Evolutionary conservation across 345 rosid species (phyloP).

Genomic region (Geranium rotundifolium): DNA sequence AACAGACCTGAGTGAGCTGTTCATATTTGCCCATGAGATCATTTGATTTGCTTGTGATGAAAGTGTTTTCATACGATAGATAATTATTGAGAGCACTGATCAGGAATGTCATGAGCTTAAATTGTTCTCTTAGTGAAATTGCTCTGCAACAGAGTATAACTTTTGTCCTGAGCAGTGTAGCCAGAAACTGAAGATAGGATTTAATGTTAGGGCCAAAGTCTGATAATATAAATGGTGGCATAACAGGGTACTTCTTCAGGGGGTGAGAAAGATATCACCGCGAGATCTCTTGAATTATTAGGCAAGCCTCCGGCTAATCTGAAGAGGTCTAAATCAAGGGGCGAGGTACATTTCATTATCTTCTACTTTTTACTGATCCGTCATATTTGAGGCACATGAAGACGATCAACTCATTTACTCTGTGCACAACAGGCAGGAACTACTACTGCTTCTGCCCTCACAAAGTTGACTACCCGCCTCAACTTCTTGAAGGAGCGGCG

Average conservation of each 20-base stretch:
- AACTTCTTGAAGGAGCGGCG: conserved; percentile 81
- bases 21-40: not conserved
- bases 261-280: conserved; percentile 20
- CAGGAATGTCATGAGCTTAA: not conserved
- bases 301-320: conserved; percentile 17
- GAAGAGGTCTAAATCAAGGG: conserved; percentile 49
- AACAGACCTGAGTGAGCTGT: not conserved
- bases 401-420: not conserved
- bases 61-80: not conserved
- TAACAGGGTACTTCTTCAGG: conserved; percentile 27
- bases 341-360: conserved; percentile 45
- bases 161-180: not conserved
- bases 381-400: too few relatives aligned
- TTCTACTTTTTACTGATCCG: not conserved
- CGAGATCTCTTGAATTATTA: conserved; percentile 23
- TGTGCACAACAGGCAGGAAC: conserved; percentile 34
- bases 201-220: too few relatives aligned
- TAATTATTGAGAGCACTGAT: not conserved
- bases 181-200: not conserved
- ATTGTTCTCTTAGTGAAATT: too few relatives aligned
- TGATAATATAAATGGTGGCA: not conserved
- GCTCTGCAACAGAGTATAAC: not conserved
- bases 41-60: not conserved
- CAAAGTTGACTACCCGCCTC: conserved; percentile 69
- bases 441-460: conserved; percentile 46